Evolutionary conservation across 208 protist genomes (phyloP), one percentile per base, ranked within the genome.

Genomic region (Trypanosoma vivax): DNA sequence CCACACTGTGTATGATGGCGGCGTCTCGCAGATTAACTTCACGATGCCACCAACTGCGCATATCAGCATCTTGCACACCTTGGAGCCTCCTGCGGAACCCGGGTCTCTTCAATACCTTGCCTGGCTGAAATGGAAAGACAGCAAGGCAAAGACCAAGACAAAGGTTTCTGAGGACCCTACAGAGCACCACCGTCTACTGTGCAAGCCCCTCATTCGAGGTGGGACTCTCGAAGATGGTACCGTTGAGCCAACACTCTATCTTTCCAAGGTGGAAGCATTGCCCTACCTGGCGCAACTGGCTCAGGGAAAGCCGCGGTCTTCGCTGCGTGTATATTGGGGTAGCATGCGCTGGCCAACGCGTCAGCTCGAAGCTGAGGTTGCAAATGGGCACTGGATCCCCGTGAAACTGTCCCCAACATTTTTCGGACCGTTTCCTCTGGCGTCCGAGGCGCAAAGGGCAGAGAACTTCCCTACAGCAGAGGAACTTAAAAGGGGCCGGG

Each of bases 1-100:
- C 7, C 81, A 93, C 58, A 80, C 88, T 37, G 79, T 93, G 41
- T 76, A 88, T 65, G 74, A 93, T 47, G 85, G 85, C 24, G 85
- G 85, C 16, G 82, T 79, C 48, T 80, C 64, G 39, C 85, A 93
- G 47, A 82, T 93, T 55, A 79, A 73, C 35, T 82, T 90, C 52
- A 88, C 85, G 11, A 93, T 93, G 85, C 85, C 85, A 40, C 85
- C 85, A 9, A 90, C 79, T 13, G 79, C 85, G 19, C 79, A 88
- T 35, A 79, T 93, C 4, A 64, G 64, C 19, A 66, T 93, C 41
- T 59, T 93, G 9, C 85, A 93, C 68, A 93, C 79, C 6, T 61
- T 85, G 27, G 76, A 84, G 50, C 79, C 82, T 10, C 60, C 66
- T 0, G 56, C 43, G 47, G 63, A 73, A 31, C 57, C 55, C 23